phyloP scores from a whole-genome alignment of 192 early-diverging fungal genomes.

The Chytriomyces confervae region DNA sequence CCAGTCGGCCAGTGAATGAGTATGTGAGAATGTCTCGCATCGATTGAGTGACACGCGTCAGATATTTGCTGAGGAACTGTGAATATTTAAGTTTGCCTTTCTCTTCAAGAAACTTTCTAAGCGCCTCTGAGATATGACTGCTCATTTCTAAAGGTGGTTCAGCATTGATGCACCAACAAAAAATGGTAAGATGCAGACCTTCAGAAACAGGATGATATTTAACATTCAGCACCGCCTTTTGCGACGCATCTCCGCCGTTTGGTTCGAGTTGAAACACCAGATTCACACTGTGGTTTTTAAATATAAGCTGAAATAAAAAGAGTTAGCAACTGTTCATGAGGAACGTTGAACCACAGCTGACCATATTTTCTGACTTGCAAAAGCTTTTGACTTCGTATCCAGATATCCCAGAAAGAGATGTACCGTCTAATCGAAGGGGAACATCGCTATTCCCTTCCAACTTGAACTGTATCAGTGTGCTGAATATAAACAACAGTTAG shows the following conservation, averaged over 20 bases:
- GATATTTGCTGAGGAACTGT: neutral
- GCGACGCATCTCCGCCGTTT: constrained; percentile 8
- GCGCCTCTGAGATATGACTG: neutral
- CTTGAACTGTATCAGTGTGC: constrained; percentile 33
- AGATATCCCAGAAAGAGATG: neutral
- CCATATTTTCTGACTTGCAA: neutral
- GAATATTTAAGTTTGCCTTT: constrained; percentile 1
- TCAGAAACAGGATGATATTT: constrained; percentile 17
- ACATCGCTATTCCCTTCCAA: constrained; percentile 15
- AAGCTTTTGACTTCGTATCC: constrained; percentile 3
- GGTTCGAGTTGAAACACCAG: constrained; percentile 33
- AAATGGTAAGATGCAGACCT: neutral
- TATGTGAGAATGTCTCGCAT: neutral
- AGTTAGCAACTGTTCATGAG: constrained; percentile 21
- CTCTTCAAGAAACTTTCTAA: neutral
- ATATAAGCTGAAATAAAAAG: constrained; percentile 18
- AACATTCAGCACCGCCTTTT: constrained; percentile 32
- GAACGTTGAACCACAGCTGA: neutral
- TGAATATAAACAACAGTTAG: constrained; percentile 10
- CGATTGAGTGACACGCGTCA: too few species aligned
- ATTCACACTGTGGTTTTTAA: constrained; percentile 32
- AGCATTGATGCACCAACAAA: neutral
- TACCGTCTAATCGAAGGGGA: constrained; percentile 31
- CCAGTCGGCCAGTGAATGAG: neutral
- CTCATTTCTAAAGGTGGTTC: neutral